Base-by-base conservation (phyloP, 257 asterid species). In the Marsdenia floribunda region DNA sequence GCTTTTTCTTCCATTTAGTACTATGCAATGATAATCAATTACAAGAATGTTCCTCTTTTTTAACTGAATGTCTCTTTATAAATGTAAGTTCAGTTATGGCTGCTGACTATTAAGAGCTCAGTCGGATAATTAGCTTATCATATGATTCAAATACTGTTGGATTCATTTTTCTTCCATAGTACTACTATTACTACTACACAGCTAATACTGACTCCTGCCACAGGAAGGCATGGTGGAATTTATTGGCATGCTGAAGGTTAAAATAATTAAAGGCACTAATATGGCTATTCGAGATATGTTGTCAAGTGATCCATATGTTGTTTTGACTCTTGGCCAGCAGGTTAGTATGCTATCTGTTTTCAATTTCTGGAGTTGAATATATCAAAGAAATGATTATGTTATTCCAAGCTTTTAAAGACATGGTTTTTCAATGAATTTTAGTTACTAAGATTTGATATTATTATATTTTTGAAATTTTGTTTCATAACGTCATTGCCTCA, bases 141-240 rank as follows among this genome's bases (percentile, higher is more conserved):
- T 12, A 26, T 38, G 64, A 72, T 53, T 26, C 38, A 18, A 47
- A 64, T 37, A 9, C 60, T 77, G 29, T 24, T 58, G 54, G 15
- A 29, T 68, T 64, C 26, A 16, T 26, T 42, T 8, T 22, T 2
- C 70, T 52, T 68, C 65, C 16, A 8, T 21, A 46, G 65, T 47
- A 59, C 47, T 54, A 57, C 66, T 29, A n/a, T n/a, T n/a, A 29
- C 33, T 70, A 13, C 58, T 76, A 58, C 76, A 66, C 61, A 78
- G 68, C 75, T 72, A 65, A 72, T 59, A 58, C 42, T 64, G 69
- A 75, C 58, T 81, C 49, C 82, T 71, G 50, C 82, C 22, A 33
- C 92, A 92, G 98, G 97, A 83, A 83, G 99, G 96, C 80, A 83
- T 91, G 96, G 94, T 89, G 85, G 98, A 92, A 83, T 92, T 86